These are phyloP conservation scores for Thraustochytrium striatum DNA, from an alignment of 352 stramenopile species.

Conservation along the genomic window DNA sequence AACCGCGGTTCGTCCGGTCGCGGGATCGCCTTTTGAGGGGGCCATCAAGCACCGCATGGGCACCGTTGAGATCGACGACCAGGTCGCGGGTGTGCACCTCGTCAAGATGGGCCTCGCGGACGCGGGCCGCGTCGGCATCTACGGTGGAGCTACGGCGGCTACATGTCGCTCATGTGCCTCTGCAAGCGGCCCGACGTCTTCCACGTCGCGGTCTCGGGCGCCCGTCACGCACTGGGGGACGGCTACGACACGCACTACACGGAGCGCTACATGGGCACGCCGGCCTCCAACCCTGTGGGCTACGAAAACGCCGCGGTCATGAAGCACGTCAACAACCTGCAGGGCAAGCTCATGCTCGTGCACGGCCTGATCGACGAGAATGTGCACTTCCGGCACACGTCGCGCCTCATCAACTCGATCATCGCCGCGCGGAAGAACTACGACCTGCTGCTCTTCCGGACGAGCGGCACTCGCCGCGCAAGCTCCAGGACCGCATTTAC, in stretches of 20 bases:
- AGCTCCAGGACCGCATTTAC: constrained; percentile 45
- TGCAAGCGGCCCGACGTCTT: constrained; percentile 91
- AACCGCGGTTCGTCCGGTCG: constrained; percentile 81
- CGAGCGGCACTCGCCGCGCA: constrained; percentile 82
- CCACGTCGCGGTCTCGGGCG: constrained; percentile 87
- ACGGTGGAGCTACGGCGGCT: constrained; percentile 98
- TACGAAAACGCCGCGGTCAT: constrained; percentile 85
- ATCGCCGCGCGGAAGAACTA: constrained; percentile 90
- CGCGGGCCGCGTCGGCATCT: constrained; percentile 79
- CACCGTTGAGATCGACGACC: constrained; percentile 77
- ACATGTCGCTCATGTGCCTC: constrained; percentile 92
- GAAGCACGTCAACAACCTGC: constrained; percentile 78
- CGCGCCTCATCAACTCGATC: constrained; percentile 89
- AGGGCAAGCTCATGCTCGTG: constrained; percentile 85
- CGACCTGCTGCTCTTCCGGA: constrained; percentile 90
- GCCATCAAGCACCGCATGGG: constrained; percentile 87
- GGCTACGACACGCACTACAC: constrained; percentile 98
- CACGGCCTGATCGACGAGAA: constrained; percentile 97
- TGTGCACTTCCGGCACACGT: constrained; percentile 95
- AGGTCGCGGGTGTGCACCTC: constrained; percentile 65
- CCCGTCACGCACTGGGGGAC: constrained; percentile 93
- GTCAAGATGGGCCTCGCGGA: constrained; percentile 78
- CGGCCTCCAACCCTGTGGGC: constrained; percentile 80
- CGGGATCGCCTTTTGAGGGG: constrained; percentile 83
- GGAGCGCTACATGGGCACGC: constrained; percentile 93